A percentile compares a stretch with the other conserved stretches of the same genome.
phyloP scores from a whole-genome alignment of 2,329 filamentous ascomycete species.

The Monosporascus cannonballus region DNA sequence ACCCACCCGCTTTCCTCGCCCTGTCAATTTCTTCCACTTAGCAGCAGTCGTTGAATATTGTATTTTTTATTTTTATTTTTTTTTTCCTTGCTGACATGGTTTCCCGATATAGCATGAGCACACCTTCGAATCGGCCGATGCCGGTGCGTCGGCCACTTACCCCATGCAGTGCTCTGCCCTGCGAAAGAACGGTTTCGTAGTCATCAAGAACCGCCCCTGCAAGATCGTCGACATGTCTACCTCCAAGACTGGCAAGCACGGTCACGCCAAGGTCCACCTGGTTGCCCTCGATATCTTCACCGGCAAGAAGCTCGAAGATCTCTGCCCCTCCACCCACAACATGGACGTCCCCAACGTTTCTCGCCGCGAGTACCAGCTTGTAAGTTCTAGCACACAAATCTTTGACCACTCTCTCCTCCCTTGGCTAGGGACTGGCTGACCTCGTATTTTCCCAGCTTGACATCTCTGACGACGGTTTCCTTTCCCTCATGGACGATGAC shows the following conservation, averaged over 20 bases:
- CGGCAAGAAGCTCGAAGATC: conserved; percentile 98
- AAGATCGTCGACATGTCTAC: conserved; percentile 99
- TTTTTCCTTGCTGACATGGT: conserved; percentile 11
- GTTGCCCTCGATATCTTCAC: conserved; percentile 99
- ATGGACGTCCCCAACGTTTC: conserved; percentile 95
- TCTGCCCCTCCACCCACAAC: conserved; percentile 95
- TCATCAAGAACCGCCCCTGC: conserved; percentile 98
- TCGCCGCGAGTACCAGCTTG: conserved; percentile 88
- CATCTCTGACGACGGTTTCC: conserved; percentile 88
- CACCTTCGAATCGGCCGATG: conserved; percentile 87
- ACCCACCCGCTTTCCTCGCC: neutral
- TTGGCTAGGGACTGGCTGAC: neutral
- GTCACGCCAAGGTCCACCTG: conserved; percentile 99
- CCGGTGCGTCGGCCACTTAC: conserved; percentile 89
- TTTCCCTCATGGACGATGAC: conserved; percentile 85
- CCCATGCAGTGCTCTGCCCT: conserved; percentile 99
- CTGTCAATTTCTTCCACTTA: neutral
- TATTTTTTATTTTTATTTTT: no score
- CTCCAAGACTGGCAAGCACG: conserved; percentile 99
- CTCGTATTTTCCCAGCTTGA: conserved; percentile 57
- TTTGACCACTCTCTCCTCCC: neutral
- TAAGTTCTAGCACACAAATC: conserved; percentile 46
- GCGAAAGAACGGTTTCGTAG: conserved; percentile 98
- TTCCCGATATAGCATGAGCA: conserved; percentile 51
- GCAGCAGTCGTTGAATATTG: neutral